Evolutionary conservation across 495 filamentous ascomycete species (phyloP).

Genomic region (Aspergillus bertholletiae): DNA sequence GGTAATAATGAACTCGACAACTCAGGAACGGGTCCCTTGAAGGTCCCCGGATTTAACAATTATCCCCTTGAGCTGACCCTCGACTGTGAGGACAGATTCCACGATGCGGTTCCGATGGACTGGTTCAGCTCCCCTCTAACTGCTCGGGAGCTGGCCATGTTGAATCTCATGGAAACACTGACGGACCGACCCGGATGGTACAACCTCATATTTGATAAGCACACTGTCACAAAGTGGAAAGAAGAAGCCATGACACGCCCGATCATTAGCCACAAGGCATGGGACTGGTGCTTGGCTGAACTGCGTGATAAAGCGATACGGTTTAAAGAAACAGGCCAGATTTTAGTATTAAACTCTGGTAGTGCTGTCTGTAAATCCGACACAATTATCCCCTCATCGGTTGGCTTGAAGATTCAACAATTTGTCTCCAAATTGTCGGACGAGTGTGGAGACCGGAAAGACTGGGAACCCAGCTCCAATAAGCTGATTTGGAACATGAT

Average conservation of each 20-base stretch:
- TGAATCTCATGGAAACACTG: conserved; percentile 28
- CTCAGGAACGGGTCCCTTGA: background rate
- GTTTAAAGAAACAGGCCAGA: conserved; percentile 4
- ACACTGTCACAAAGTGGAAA: conserved; percentile 3
- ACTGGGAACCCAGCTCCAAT: background rate
- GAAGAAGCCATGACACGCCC: conserved; percentile 3
- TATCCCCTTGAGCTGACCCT: background rate
- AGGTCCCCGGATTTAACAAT: background rate
- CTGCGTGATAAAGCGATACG: conserved; percentile 12
- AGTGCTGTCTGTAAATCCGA: conserved; percentile 12
- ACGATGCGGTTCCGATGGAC: background rate
- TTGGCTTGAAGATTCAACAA: background rate
- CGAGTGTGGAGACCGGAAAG: background rate
- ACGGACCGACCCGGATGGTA: conserved; percentile 44
- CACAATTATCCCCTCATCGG: background rate
- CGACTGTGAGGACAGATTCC: background rate
- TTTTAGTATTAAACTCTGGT: conserved; percentile 7
- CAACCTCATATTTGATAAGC: conserved; percentile 3
- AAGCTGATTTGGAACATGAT: background rate
- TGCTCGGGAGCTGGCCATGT: conserved; percentile 29
- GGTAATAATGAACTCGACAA: background rate
- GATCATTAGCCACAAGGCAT: conserved; percentile 9
- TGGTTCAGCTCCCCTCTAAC: conserved; percentile 15
- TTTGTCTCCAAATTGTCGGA: background rate
- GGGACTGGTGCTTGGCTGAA: conserved; percentile 15